phyloP scores from a whole-genome alignment of 495 filamentous ascomycete genomes.

The Staphylotrichum longicolle region DNA sequence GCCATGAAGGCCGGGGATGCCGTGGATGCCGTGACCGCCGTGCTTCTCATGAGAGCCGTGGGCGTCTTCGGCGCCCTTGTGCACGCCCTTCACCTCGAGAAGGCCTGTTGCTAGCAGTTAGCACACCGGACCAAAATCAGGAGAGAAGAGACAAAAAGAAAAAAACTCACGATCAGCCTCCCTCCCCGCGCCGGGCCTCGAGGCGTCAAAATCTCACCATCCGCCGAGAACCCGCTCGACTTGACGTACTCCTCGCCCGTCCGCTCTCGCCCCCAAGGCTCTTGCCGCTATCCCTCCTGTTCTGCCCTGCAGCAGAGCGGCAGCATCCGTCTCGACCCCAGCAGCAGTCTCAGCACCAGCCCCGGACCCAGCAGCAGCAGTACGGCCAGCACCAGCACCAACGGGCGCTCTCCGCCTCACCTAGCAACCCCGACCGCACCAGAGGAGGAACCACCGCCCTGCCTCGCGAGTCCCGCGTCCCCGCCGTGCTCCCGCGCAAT shows the following conservation, averaged over 20 bases:
- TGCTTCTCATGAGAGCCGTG: neutral
- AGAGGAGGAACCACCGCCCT: too few relatives aligned
- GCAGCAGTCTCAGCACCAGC: neutral
- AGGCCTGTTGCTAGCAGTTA: slow-evolving; percentile 33
- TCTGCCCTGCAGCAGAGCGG: neutral
- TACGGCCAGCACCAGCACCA: too few relatives aligned
- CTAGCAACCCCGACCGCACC: too few relatives aligned
- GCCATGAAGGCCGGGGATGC: neutral
- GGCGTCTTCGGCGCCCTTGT: neutral
- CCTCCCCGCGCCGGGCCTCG: slow-evolving; percentile 57
- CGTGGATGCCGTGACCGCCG: slow-evolving; percentile 7
- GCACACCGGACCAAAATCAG: neutral
- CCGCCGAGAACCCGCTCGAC: slow-evolving; percentile 53
- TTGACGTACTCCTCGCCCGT: slow-evolving; percentile 55
- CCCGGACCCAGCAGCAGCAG: neutral
- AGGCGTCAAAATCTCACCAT: slow-evolving; percentile 66
- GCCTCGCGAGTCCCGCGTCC: slow-evolving; percentile 32
- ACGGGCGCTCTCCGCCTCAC: too few relatives aligned
- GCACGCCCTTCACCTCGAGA: slow-evolving; percentile 44
- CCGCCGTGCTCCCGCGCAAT: slow-evolving; percentile 46
- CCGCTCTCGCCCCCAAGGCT: slow-evolving; percentile 17
- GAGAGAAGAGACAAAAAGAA: neutral
- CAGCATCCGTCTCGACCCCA: neutral
- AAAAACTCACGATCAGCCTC: slow-evolving; percentile 64
- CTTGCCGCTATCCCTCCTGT: slow-evolving; percentile 17